Conservation (phyloP, 345 rosid species). For the Brassica rapa region DNA sequence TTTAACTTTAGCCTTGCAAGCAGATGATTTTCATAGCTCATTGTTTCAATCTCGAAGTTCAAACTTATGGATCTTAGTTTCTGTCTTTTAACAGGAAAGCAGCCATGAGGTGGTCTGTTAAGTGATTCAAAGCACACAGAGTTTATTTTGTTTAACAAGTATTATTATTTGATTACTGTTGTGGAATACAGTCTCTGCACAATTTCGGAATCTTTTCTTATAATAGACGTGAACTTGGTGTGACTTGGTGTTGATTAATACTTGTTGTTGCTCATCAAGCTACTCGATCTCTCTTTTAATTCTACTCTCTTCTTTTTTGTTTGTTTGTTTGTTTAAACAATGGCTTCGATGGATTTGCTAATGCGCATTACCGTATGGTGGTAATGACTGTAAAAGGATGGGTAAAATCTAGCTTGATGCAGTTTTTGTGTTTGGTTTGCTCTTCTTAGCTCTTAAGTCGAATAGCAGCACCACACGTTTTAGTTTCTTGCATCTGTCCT, state of each 20-base stretch:
- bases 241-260: slow-evolving; percentile 19
- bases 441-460: slow-evolving; percentile 12
- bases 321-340: slow-evolving; percentile 23
- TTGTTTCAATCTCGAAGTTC: slow-evolving; percentile 21
- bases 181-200: slow-evolving; percentile 28
- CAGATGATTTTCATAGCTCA: background rate
- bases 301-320: background rate
- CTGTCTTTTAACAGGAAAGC: slow-evolving; percentile 39
- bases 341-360: slow-evolving; percentile 34
- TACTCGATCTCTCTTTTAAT: slow-evolving; percentile 15
- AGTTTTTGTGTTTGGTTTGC: slow-evolving; percentile 25
- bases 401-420: slow-evolving; percentile 34
- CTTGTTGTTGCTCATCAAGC: slow-evolving; percentile 12
- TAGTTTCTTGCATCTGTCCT: slow-evolving; percentile 12
- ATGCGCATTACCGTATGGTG: slow-evolving; percentile 35
- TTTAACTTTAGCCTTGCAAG: background rate
- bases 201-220: slow-evolving; percentile 12
- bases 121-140: slow-evolving; percentile 24
- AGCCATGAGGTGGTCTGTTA: slow-evolving; percentile 37
- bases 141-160: background rate
- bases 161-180: slow-evolving; percentile 18
- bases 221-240: slow-evolving; percentile 15
- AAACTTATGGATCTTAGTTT: slow-evolving; percentile 40
- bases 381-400: slow-evolving; percentile 27
- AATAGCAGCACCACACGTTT: background rate